Evolutionary conservation across 768 basidiomycete species (phyloP), one percentile per base, ranked within the genome.

Genomic region (Lentinus tigrinus): DNA sequence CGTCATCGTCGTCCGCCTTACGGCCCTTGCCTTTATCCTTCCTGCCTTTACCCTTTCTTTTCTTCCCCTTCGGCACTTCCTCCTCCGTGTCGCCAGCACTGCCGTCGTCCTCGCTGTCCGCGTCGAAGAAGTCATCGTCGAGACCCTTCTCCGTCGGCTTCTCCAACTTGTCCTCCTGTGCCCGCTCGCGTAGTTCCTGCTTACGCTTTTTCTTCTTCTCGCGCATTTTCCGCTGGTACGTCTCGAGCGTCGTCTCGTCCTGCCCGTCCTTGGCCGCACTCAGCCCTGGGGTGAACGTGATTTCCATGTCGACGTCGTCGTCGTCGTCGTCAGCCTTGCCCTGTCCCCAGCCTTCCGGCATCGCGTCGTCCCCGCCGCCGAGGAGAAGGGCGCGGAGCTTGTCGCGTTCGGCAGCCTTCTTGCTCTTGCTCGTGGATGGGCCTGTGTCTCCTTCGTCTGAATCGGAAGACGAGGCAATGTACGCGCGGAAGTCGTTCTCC

Each of bases 231-330:
- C 89, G 77, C 72, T 91, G 88, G 72, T 99, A 99, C 66, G 75
- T 85, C 68, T 95, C 93, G 34, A 98, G 73, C 1, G 93, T 91
- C 4, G 91, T 98, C 76, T 96, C 88, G n/a, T 91, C 83, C 51
- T 79, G 16, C 11, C 76, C 77, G 19, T 78, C 81, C 57, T 71
- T 73, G 61, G 72, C 69, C 48, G 78, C 82, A 56, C 78, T 85
- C 38, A 98, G 75, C 4, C 88, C 96, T 2, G 97, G 93, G 16
- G 83, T 87, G 72, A 99, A 98, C 0, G 96, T 98, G 67, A 99
- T 89, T 74, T 98, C 89, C 91, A 99, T 91, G 56, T 95, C 93
- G 9, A 87, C 81, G 63, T 88, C 85, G 43, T 73, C 77, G 39
- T 72, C 75, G 43, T 73, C 77, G 39, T 72, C 75, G 19, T 66